Conservation (phyloP, 148 eudicot species). For the Mesembryanthemum crystallinum region DNA sequence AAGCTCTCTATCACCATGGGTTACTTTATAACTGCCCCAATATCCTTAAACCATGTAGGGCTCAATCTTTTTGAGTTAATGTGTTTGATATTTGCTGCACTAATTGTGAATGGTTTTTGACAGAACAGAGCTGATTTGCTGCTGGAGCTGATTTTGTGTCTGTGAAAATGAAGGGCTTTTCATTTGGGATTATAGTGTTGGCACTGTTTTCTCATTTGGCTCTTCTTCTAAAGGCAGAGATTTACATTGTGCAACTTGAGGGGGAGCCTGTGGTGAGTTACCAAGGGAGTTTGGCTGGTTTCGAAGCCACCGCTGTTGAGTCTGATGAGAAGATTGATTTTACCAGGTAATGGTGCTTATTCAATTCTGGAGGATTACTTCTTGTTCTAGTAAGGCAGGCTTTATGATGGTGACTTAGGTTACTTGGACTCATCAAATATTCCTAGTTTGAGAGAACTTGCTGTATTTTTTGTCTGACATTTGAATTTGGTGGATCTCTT, state of each 20-base stretch:
- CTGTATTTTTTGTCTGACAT: too few relatives aligned
- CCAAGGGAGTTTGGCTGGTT: slow-evolving; percentile 73
- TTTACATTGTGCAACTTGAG: slow-evolving; percentile 77
- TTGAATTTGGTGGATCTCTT: too few relatives aligned
- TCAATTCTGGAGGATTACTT: not conserved
- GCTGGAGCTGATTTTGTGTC: slow-evolving; percentile 20
- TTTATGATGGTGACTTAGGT: not conserved
- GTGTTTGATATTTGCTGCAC: slow-evolving; percentile 9
- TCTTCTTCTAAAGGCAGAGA: slow-evolving; percentile 45
- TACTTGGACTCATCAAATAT: not conserved
- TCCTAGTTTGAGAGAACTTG: not conserved
- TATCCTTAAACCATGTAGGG: not conserved
- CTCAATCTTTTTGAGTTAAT: not conserved
- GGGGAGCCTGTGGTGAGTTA: slow-evolving; percentile 88
- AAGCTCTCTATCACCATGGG: not conserved
- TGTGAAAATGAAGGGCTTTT: slow-evolving; percentile 45
- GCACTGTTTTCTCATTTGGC: slow-evolving; percentile 45
- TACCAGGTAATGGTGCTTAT: slow-evolving; percentile 49
- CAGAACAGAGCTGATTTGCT: slow-evolving; percentile 27
- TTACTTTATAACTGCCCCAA: slow-evolving; percentile 7
- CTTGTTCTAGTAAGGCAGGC: slow-evolving; percentile 1
- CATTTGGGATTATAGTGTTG: slow-evolving; percentile 35
- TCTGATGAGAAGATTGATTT: slow-evolving; percentile 88
- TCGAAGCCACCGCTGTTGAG: slow-evolving; percentile 82
- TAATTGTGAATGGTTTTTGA: slow-evolving; percentile 13